A percentile compares a stretch with the other conserved stretches of the same genome.
Evolutionary conservation across 1,139 yeast genomes (phyloP).

Genomic region (Pichia sp.): DNA sequence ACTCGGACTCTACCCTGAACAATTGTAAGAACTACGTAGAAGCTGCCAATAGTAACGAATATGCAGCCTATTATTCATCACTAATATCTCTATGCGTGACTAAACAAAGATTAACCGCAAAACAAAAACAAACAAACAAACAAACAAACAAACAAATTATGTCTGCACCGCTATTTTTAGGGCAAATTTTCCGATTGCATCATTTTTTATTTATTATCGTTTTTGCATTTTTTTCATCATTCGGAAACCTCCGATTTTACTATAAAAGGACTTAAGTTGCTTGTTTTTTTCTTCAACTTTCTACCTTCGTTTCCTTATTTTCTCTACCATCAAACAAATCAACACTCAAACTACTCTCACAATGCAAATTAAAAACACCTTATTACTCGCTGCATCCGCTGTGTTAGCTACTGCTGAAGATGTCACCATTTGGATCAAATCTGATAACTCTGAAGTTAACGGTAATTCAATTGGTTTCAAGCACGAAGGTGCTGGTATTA

Average conservation of each 20-base stretch:
- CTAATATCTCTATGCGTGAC: no score
- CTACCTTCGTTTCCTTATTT: neutral
- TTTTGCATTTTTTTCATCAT: no score
- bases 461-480: constrained; percentile 29
- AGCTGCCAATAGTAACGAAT: no score
- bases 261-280: neutral
- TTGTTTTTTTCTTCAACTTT: neutral
- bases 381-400: constrained; percentile 26
- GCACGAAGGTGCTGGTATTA: constrained; percentile 55
- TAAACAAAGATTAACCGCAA: no score
- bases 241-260: neutral
- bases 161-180: neutral
- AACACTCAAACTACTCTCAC: neutral
- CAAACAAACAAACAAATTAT: no score
- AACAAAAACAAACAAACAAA: no score
- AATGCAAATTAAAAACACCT: constrained; percentile 9
- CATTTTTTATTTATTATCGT: no score
- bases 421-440: constrained; percentile 21
- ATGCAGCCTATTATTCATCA: no score
- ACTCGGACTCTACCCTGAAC: no score
- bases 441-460: constrained; percentile 24
- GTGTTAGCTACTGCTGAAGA: constrained; percentile 20
- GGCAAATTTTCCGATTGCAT: neutral
- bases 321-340: neutral
- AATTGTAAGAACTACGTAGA: no score